Evolutionary conservation across 306 rosid genomes (phyloP).

Genomic region (Echinosophora koreensis): DNA sequence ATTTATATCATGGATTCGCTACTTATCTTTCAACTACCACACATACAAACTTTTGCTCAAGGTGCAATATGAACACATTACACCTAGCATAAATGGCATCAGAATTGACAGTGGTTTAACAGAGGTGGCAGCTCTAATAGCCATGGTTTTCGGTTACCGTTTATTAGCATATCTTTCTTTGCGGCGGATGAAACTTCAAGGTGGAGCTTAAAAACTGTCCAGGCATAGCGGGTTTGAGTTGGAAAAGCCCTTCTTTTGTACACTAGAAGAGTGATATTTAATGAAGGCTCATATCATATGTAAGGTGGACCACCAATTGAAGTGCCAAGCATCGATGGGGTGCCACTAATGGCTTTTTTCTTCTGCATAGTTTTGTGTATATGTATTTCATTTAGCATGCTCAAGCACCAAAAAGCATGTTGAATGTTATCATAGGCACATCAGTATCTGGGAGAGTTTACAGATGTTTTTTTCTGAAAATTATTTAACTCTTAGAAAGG

Average conservation of each 20-base stretch:
- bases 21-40: conserved; percentile 92
- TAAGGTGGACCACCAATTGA: conserved; percentile 10
- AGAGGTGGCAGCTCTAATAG: conserved; percentile 76
- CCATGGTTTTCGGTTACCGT: conserved; percentile 95
- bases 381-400: conserved; percentile 25
- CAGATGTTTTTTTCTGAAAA: conserved; percentile 12
- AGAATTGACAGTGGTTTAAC: conserved; percentile 63
- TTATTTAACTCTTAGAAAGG: conserved; percentile 34
- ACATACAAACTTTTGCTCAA: conserved; percentile 87
- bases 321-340: conserved; percentile 1
- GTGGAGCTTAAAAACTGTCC: conserved; percentile 36
- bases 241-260: not conserved
- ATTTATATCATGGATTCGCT: conserved; percentile 92
- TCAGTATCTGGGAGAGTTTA: not conserved
- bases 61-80: conserved; percentile 75
- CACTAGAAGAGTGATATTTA: conserved; percentile 5
- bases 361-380: conserved; percentile 19
- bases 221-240: not conserved
- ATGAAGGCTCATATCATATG: conserved; percentile 3
- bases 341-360: conserved; percentile 37
- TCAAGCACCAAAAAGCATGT: conserved; percentile 26
- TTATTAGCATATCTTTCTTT: conserved; percentile 87
- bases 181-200: conserved; percentile 71
- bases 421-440: conserved; percentile 21
- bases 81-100: conserved; percentile 65